Conservation (phyloP, 2,329 filamentous ascomycete genomes). For the Penicillium sp. region DNA sequence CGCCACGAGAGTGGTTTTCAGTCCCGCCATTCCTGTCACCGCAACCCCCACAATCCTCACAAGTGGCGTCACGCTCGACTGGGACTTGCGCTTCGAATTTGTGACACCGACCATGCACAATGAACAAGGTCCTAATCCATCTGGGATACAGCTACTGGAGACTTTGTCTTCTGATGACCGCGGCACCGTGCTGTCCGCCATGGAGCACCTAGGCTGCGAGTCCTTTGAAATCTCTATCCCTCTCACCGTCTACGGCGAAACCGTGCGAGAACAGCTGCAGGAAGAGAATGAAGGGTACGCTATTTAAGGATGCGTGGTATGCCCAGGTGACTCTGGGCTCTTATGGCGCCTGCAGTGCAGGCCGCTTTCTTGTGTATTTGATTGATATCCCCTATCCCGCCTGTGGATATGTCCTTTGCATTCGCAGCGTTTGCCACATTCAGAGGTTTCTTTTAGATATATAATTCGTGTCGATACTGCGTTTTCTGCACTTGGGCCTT, state of each 20-base stretch:
- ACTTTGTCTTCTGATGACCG: conserved; percentile 74
- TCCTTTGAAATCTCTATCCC: conserved; percentile 88
- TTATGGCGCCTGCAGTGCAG: conserved; percentile 7
- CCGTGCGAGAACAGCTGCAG: conserved; percentile 41
- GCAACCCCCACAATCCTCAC: conserved; percentile 92
- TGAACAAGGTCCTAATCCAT: conserved; percentile 36
- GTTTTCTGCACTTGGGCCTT: neutral
- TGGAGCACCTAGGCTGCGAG: conserved; percentile 74
- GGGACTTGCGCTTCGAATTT: conserved; percentile 89
- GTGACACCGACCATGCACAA: conserved; percentile 62
- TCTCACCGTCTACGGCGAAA: conserved; percentile 68
- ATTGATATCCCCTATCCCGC: conserved; percentile 14
- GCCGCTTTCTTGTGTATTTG: conserved; percentile 7
- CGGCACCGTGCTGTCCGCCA: conserved; percentile 69
- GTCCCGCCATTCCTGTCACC: conserved; percentile 72
- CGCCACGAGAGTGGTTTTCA: conserved; percentile 72
- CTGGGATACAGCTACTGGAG: conserved; percentile 61
- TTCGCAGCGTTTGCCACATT: neutral
- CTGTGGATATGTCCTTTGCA: conserved; percentile 6
- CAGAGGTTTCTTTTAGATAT: neutral
- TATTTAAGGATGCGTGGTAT: conserved; percentile 27
- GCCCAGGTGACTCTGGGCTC: neutral
- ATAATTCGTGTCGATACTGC: neutral
- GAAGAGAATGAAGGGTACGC: conserved; percentile 41
- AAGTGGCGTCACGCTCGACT: conserved; percentile 78